These are phyloP conservation scores for Cyphellophora europaea DNA, from an alignment of 2,329 filamentous ascomycete species.

Conservation along the genomic window DNA sequence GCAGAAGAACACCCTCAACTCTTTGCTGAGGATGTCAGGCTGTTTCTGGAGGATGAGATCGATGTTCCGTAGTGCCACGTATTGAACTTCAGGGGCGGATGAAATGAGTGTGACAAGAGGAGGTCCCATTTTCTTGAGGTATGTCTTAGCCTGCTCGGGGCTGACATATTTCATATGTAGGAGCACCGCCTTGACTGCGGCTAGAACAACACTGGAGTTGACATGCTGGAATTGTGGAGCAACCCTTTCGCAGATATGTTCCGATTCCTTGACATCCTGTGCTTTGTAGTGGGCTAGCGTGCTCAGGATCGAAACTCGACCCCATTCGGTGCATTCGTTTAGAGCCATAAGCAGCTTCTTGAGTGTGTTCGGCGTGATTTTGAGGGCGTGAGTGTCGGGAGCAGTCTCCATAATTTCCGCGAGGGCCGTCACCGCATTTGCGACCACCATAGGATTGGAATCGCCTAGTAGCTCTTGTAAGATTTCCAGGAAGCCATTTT, in stretches of 20 bases:
- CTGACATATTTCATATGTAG: constrained; percentile 85
- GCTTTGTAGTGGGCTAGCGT: constrained; percentile 84
- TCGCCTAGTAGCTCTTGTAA: constrained; percentile 95
- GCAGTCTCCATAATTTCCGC: constrained; percentile 85
- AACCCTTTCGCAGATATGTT: constrained; percentile 96
- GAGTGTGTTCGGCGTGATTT: constrained; percentile 70
- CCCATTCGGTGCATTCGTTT: constrained; percentile 98
- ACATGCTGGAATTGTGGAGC: constrained; percentile 97
- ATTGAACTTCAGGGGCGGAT: constrained; percentile 93
- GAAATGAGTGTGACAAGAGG: constrained; percentile 92
- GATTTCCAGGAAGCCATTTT: constrained; percentile 91
- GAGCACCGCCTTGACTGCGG: constrained; percentile 97
- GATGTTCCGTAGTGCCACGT: constrained; percentile 92
- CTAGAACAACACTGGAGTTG: constrained; percentile 90
- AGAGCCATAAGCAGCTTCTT: constrained; percentile 96
- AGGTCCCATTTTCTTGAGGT: constrained; percentile 97
- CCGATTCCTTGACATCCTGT: constrained; percentile 83
- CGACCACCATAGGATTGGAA: constrained; percentile 97
- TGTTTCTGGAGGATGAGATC: constrained; percentile 92
- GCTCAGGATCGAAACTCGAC: constrained; percentile 82
- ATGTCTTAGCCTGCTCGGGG: constrained; percentile 68
- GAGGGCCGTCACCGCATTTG: constrained; percentile 89
- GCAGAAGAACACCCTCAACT: constrained; percentile 97
- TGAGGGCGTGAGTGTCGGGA: constrained; percentile 78
- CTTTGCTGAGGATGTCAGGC: constrained; percentile 92